Percentiles rank a stretch among this genome's conserved stretches.
These are phyloP conservation scores for Sporothrix curviconia DNA, from an alignment of 2,329 filamentous ascomycete species.

Conservation along the genomic window DNA sequence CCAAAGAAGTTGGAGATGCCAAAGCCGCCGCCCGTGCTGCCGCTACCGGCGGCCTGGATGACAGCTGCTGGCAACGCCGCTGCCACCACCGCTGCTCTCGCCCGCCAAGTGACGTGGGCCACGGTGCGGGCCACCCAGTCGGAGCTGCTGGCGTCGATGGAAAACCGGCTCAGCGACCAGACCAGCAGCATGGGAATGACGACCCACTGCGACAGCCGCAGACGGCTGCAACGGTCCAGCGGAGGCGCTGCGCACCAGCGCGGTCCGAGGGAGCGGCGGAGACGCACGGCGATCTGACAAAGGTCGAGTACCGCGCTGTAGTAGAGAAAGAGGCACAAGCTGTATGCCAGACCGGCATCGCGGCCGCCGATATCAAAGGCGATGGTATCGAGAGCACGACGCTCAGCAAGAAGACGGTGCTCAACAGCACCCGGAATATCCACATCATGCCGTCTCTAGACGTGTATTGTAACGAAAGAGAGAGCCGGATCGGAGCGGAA, in stretches of 20 bases:
- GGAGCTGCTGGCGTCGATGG: slow-evolving; percentile 65
- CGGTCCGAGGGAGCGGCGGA: slow-evolving; percentile 55
- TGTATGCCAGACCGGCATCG: slow-evolving; percentile 90
- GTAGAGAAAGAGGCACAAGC: slow-evolving; percentile 78
- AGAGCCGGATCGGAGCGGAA: background rate
- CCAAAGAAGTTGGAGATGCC: slow-evolving; percentile 14
- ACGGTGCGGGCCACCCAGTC: slow-evolving; percentile 23
- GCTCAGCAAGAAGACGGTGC: slow-evolving; percentile 78
- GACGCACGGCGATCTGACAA: slow-evolving; percentile 56
- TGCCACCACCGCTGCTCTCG: slow-evolving; percentile 8
- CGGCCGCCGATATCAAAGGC: slow-evolving; percentile 96
- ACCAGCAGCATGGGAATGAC: slow-evolving; percentile 82
- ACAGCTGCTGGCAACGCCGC: background rate
- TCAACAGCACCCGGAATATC: slow-evolving; percentile 73
- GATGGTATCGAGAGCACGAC: slow-evolving; percentile 91
- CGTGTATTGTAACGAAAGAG: slow-evolving; percentile 5
- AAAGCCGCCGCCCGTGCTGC: background rate
- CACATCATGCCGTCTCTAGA: slow-evolving; percentile 57
- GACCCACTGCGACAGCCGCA: slow-evolving; percentile 77
- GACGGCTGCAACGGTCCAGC: slow-evolving; percentile 60
- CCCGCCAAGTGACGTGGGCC: too few species aligned
- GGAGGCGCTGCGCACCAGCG: slow-evolving; percentile 54
- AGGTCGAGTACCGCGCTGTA: slow-evolving; percentile 81
- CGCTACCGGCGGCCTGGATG: background rate
- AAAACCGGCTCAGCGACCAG: slow-evolving; percentile 93